Conservation (phyloP, 305 asterid species). For the Fraxinus paxiana region DNA sequence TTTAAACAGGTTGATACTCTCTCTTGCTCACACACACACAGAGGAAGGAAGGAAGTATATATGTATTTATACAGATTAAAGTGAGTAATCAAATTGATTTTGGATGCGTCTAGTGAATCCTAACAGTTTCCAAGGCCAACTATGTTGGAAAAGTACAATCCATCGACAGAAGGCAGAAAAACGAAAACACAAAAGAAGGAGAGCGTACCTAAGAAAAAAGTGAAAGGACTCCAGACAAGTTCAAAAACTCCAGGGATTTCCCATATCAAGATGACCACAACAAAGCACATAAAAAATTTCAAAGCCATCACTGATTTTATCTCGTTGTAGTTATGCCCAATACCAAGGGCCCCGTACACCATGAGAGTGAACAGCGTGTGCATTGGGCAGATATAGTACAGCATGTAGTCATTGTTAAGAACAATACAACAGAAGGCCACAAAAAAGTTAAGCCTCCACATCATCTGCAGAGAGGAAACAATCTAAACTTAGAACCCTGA, state of each 20-base stretch:
- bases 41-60: not conserved
- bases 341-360: slow-evolving; percentile 98
- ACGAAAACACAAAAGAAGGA: not conserved
- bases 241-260: slow-evolving; percentile 95
- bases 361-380: slow-evolving; percentile 94
- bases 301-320: slow-evolving; percentile 73
- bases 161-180: not conserved
- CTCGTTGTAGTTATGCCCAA: slow-evolving; percentile 85
- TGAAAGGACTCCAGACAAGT: slow-evolving; percentile 70
- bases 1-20: not conserved
- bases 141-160: not conserved
- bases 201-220: slow-evolving; percentile 51
- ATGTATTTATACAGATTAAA: not conserved
- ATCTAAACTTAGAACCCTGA: slow-evolving; percentile 18
- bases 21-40: not conserved
- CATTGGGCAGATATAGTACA: slow-evolving; percentile 97
- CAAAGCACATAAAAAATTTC: slow-evolving; percentile 64
- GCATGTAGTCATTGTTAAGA: slow-evolving; percentile 88
- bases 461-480: slow-evolving; percentile 72
- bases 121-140: not conserved
- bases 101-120: not conserved
- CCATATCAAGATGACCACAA: slow-evolving; percentile 90
- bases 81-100: not conserved
- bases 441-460: slow-evolving; percentile 98
- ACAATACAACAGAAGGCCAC: slow-evolving; percentile 85